Evolutionary conservation across 345 rosid genomes (phyloP).

Genomic region (Geranium rotundifolium): DNA sequence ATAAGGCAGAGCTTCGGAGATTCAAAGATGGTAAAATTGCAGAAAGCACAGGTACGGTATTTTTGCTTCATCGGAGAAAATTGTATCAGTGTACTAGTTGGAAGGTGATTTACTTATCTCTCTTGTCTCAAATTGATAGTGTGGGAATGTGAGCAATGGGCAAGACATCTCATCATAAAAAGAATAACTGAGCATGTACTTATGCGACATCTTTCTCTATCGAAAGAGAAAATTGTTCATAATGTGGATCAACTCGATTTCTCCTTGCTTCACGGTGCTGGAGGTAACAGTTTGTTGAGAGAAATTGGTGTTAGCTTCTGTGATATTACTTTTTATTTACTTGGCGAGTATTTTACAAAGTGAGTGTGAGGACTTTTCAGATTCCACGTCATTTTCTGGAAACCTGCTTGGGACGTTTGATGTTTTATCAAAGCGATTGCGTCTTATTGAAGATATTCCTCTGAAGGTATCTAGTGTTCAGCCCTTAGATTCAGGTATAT

Average conservation of each 20-base stretch:
- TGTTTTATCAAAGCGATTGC: constrained; percentile 58
- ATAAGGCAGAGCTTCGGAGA: constrained; percentile 81
- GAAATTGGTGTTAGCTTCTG: constrained; percentile 2
- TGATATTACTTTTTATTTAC: neutral
- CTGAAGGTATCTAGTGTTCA: constrained; percentile 72
- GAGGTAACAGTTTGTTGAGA: constrained; percentile 32
- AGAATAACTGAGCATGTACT: constrained; percentile 56
- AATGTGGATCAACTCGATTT: constrained; percentile 90
- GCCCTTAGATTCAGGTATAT: constrained; percentile 73
- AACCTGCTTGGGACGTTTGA: constrained; percentile 58
- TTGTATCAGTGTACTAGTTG: constrained; percentile 2
- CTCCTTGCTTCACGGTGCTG: constrained; percentile 47
- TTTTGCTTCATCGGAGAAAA: constrained; percentile 7
- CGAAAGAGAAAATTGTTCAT: constrained; percentile 39
- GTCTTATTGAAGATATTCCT: constrained; percentile 62
- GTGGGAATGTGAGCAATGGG: constrained; percentile 70
- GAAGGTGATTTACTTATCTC: constrained; percentile 13
- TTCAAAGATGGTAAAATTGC: constrained; percentile 91
- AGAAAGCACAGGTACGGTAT: constrained; percentile 72
- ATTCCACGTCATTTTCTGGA: constrained; percentile 54
- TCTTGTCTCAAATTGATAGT: constrained; percentile 29
- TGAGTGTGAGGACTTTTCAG: constrained; percentile 23
- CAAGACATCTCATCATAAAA: constrained; percentile 66
- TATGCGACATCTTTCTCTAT: constrained; percentile 52
- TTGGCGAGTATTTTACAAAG: neutral